A percentile compares a stretch with the other conserved stretches of the same genome.
phyloP scores from a whole-genome alignment of 192 early-diverging fungal species.

The Backusella psychrophila region DNA sequence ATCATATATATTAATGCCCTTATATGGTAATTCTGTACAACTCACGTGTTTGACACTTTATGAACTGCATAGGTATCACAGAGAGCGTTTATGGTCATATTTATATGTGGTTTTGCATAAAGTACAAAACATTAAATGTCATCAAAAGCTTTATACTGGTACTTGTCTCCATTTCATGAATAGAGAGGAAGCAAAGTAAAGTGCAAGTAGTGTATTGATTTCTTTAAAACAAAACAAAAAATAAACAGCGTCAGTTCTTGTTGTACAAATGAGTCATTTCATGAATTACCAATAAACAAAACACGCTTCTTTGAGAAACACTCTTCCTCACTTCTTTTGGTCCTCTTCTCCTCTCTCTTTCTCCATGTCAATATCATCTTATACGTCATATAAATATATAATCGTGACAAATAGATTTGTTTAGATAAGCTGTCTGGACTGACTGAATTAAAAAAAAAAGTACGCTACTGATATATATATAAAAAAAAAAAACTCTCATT shows the following conservation, averaged over 20 bases:
- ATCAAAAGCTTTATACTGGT: background rate
- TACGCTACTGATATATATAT: background rate
- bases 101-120: background rate
- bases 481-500: background rate
- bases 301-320: background rate
- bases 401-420: no score
- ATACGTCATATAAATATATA: background rate
- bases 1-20: background rate
- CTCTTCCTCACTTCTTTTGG: background rate
- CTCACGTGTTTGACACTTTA: slow-evolving; percentile 1
- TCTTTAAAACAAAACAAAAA: background rate
- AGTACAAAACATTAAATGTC: background rate
- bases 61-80: background rate
- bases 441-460: background rate
- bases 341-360: background rate
- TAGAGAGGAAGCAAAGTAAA: background rate
- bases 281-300: background rate
- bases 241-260: background rate
- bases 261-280: background rate
- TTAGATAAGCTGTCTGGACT: no score
- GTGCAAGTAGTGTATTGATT: background rate
- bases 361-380: background rate
- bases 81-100: background rate
- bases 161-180: no score
- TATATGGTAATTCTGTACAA: background rate